Percentiles rank a stretch among this genome's conserved stretches.
Evolutionary conservation across 805 yeast species (phyloP).

Genomic region (Sugiyamaella chiloensis): DNA sequence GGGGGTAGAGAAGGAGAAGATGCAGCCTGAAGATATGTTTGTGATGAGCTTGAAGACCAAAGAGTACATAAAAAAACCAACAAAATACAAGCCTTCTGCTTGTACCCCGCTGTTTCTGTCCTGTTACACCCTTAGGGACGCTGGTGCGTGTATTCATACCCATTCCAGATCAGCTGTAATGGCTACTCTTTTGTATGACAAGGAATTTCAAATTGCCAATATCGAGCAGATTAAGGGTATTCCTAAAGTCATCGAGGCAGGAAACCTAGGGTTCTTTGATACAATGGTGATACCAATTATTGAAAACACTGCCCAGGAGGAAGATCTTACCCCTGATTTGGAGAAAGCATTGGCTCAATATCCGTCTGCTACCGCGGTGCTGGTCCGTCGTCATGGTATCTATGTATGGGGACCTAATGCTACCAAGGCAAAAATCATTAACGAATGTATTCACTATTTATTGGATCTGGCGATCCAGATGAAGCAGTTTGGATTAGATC

Average conservation of each 20-base stretch:
- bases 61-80: constrained; percentile 59
- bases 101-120: constrained; percentile 87
- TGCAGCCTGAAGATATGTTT: constrained; percentile 78
- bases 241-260: constrained; percentile 64
- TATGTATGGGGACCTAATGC: constrained; percentile 95
- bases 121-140: constrained; percentile 61
- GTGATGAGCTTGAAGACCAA: constrained; percentile 58
- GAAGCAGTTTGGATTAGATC: constrained; percentile 61
- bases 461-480: constrained; percentile 81
- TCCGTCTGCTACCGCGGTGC: constrained; percentile 79
- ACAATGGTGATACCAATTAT: constrained; percentile 83
- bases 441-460: constrained; percentile 89
- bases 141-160: constrained; percentile 93
- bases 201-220: constrained; percentile 70
- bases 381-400: constrained; percentile 90
- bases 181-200: constrained; percentile 64
- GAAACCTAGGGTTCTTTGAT: constrained; percentile 69
- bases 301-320: constrained; percentile 87
- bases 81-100: constrained; percentile 77
- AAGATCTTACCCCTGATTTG: constrained; percentile 63
- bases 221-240: constrained; percentile 93
- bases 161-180: constrained; percentile 89
- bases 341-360: constrained; percentile 61
- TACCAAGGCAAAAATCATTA: constrained; percentile 89
- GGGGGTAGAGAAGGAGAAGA: constrained; percentile 92